Evolutionary conservation across 805 yeast species (phyloP).

Genomic region (Starmera amethionina): DNA sequence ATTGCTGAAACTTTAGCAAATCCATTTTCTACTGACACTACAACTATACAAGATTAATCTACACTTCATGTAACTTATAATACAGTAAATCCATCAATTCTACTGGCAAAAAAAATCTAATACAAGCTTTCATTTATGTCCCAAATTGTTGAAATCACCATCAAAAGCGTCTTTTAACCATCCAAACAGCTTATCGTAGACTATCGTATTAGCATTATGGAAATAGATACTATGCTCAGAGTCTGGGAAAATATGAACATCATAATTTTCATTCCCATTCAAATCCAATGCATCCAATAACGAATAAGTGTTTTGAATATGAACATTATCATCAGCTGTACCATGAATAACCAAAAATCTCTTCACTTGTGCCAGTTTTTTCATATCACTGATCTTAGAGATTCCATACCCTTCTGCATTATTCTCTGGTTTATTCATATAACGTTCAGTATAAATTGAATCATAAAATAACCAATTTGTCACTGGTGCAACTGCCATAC

Average conservation of each 20-base stretch:
- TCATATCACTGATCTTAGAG: slow-evolving; percentile 48
- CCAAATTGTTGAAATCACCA: slow-evolving; percentile 30
- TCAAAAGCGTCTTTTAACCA: slow-evolving; percentile 61
- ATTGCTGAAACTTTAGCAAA: no score
- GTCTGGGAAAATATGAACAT: slow-evolving; percentile 73
- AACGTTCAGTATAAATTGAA: slow-evolving; percentile 90
- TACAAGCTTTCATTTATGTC: slow-evolving; percentile 2
- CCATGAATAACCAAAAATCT: slow-evolving; percentile 93
- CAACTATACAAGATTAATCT: no score
- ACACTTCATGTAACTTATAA: no score
- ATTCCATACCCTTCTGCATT: slow-evolving; percentile 55
- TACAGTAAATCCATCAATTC: no score
- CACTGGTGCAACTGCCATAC: slow-evolving; percentile 96
- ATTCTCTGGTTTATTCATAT: slow-evolving; percentile 73
- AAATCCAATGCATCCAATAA: slow-evolving; percentile 67
- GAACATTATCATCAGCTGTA: slow-evolving; percentile 96
- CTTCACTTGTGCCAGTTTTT: slow-evolving; percentile 40
- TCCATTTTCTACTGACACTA: no score
- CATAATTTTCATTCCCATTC: slow-evolving; percentile 69
- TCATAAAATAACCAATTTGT: slow-evolving; percentile 91
- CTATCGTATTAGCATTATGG: slow-evolving; percentile 62
- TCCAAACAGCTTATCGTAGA: slow-evolving; percentile 53
- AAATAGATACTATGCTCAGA: slow-evolving; percentile 64
- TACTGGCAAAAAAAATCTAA: no score
- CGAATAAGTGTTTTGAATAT: slow-evolving; percentile 79